Base-by-base conservation (phyloP, 768 basidiomycete species). In the Clathrus columnatus region DNA sequence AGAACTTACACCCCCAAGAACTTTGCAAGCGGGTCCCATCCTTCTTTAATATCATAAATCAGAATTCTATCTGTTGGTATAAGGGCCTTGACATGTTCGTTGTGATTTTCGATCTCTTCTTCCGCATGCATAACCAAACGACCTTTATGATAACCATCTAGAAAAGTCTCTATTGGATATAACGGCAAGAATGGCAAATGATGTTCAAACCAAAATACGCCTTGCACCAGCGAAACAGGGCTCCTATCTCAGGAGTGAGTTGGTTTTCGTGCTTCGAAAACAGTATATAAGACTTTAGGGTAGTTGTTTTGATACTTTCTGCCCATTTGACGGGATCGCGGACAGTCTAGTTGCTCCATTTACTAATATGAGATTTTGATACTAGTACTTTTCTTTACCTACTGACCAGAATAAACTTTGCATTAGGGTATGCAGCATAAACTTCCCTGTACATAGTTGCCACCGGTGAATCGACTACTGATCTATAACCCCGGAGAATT, bases 391-490 rank as follows among this genome's bases (percentile, higher is more conserved):
- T n/a, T n/a, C n/a, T 5, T 1, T 30, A 16, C 1, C 5, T 30
- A 29, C 27, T 7, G 20, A 53, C 51, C 41, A 53, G 20, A 26
- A 53, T 53, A 16, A 42, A 53, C 36, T 53, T 53, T 16, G 51
- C 51, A 24, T 53, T 30, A 43, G 51, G 51, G 36, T 53, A 53
- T 7, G 51, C 51, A 21, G 32, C 51, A 32, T 53, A 45, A 14
- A 53, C 20, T 5, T 53, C 51, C 14, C 16, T 44, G 14, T 32
- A 23, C n/a, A 44, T 43, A 5, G 44, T 14, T 53, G 32, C 51
- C 5, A 27, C 36, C 11, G 51, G 51, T 11, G 5, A 2, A 44
- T 53, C 51, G 17, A 53, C n/a, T n/a, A n/a, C 51, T 4, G 51
- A 41, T 10, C 5, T 24, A n/a, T 53, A 43, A 8, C 41, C 51